These are phyloP conservation scores for Hyaloscypha bicolor DNA, from an alignment of 495 filamentous ascomycete species.

Conservation along the genomic window DNA sequence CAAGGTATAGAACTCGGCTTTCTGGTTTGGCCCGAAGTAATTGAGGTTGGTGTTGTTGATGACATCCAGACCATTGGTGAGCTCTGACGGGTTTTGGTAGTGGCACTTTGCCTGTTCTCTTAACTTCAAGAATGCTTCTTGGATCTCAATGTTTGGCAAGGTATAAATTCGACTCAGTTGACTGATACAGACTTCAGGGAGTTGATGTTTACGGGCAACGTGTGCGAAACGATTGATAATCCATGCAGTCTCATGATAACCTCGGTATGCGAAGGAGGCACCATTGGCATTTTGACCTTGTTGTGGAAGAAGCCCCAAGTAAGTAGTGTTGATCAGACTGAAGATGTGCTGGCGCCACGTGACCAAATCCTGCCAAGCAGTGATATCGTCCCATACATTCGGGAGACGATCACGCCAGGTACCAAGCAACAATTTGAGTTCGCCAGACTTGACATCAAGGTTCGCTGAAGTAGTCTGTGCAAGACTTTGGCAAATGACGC, in stretches of 20 bases:
- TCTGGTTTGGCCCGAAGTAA: constrained; percentile 94
- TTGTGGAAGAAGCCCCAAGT: constrained; percentile 81
- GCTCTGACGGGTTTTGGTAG: constrained; percentile 90
- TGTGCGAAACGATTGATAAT: constrained; percentile 99
- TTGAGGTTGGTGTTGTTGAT: constrained; percentile 99
- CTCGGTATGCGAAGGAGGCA: constrained; percentile 88
- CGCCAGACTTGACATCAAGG: constrained; percentile 90
- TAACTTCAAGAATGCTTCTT: constrained; percentile 97
- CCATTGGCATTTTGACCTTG: constrained; percentile 79
- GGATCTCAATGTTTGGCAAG: constrained; percentile 98
- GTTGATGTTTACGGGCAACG: constrained; percentile 93
- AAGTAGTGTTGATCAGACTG: constrained; percentile 91
- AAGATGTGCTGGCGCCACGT: constrained; percentile 99
- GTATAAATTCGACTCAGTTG: constrained; percentile 98
- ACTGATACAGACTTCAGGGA: constrained; percentile 95
- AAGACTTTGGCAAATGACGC: constrained; percentile 89
- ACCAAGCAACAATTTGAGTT: constrained; percentile 89
- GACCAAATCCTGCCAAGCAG: constrained; percentile 97
- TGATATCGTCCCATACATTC: constrained; percentile 99
- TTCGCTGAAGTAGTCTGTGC: constrained; percentile 80
- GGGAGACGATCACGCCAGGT: constrained; percentile 96
- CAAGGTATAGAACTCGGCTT: constrained; percentile 97
- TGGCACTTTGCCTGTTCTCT: constrained; percentile 97
- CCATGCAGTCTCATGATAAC: constrained; percentile 99
- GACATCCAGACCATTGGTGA: constrained; percentile 91